Evolutionary conservation across 2,329 filamentous ascomycete species (phyloP).

Genomic region (Ophiocordyceps camponoti-rufipedis): DNA sequence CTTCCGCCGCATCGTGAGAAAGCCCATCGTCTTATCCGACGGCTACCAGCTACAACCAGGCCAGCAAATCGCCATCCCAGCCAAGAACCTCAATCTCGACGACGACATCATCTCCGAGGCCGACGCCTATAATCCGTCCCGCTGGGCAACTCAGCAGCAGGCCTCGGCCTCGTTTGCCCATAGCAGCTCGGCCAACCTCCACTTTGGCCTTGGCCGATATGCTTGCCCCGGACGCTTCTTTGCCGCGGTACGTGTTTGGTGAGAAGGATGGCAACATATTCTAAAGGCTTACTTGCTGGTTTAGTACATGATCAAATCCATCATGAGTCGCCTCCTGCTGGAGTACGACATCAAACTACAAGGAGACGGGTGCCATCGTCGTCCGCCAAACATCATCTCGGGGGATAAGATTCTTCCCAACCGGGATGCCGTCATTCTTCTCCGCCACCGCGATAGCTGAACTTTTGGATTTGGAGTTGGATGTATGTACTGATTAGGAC

Average conservation of each 20-base stretch:
- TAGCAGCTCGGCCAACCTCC: slow-evolving; percentile 4
- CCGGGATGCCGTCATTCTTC: slow-evolving; percentile 1
- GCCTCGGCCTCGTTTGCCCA: slow-evolving; percentile 2
- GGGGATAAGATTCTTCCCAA: slow-evolving; percentile 5
- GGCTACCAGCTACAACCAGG: slow-evolving; percentile 3
- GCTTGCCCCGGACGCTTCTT: slow-evolving; percentile 6
- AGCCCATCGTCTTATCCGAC: slow-evolving; percentile 3
- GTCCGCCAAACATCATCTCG: slow-evolving; percentile 3
- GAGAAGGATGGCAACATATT: too few species aligned
- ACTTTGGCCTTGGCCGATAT: slow-evolving; percentile 6
- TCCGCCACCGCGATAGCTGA: slow-evolving; percentile 1
- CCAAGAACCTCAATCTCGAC: slow-evolving; percentile 3
- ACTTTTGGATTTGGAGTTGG: neutral
- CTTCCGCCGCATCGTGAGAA: slow-evolving; percentile 4
- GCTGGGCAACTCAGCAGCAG: slow-evolving; percentile 2
- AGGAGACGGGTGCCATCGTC: neutral
- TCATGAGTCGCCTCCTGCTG: slow-evolving; percentile 3
- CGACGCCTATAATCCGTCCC: slow-evolving; percentile 1
- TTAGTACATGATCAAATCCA: slow-evolving; percentile 5
- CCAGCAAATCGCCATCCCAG: slow-evolving; percentile 4
- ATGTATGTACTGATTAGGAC: too few species aligned
- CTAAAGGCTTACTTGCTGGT: neutral
- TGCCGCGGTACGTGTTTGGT: slow-evolving; percentile 2
- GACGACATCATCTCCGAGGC: slow-evolving; percentile 1
- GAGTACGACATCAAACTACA: slow-evolving; percentile 5